phyloP scores from a whole-genome alignment of 768 basidiomycete genomes.

The Collybiopsis luxurians region DNA sequence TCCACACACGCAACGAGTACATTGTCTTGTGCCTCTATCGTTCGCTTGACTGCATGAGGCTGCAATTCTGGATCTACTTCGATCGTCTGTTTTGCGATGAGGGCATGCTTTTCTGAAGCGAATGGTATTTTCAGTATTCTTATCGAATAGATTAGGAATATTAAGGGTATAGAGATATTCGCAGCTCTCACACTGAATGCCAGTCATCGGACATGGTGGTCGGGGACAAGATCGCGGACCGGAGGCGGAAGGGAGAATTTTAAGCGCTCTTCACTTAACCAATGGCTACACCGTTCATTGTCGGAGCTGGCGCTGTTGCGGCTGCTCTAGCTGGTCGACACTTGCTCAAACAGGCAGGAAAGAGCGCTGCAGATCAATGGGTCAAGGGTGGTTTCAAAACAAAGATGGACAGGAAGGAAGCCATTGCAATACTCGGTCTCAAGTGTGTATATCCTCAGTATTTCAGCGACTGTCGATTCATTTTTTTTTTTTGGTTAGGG shows the following conservation, averaged over 20 bases:
- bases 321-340: slow-evolving; percentile 76
- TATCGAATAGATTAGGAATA: neutral
- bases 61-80: slow-evolving; percentile 87
- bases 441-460: slow-evolving; percentile 58
- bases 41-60: slow-evolving; percentile 72
- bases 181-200: slow-evolving; percentile 52
- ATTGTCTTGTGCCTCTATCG: slow-evolving; percentile 62
- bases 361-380: slow-evolving; percentile 76
- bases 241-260: slow-evolving; percentile 4
- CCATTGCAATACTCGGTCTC: slow-evolving; percentile 85
- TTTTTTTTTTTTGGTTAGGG: slow-evolving; percentile 45
- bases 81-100: slow-evolving; percentile 79
- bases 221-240: neutral
- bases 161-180: neutral
- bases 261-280: too few relatives aligned
- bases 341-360: slow-evolving; percentile 61
- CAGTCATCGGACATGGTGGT: slow-evolving; percentile 26
- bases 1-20: slow-evolving; percentile 71
- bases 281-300: slow-evolving; percentile 78
- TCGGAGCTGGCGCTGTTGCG: slow-evolving; percentile 76
- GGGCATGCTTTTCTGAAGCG: slow-evolving; percentile 66
- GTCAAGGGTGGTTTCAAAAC: slow-evolving; percentile 90
- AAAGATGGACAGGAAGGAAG: slow-evolving; percentile 97
- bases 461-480: neutral
- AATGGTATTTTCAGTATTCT: slow-evolving; percentile 78